Evolutionary conservation across 352 stramenopile species (phyloP).

Genomic region (Globisporangium apiculatum): DNA sequence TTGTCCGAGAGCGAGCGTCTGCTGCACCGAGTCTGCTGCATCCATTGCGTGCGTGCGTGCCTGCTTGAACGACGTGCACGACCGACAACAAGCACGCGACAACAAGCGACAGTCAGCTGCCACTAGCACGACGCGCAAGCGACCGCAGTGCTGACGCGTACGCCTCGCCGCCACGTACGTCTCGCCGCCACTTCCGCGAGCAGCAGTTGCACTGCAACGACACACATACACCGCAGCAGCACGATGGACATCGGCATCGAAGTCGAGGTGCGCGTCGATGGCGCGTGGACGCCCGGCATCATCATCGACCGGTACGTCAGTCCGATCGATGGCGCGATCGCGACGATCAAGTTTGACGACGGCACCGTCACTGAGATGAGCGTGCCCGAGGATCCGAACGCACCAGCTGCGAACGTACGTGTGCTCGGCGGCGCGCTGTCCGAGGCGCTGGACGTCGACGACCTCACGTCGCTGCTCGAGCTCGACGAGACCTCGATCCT

Average conservation of each 20-base stretch:
- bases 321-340: conserved; percentile 47
- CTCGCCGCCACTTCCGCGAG: background rate
- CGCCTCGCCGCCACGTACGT: background rate
- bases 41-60: too few species aligned
- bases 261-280: conserved; percentile 44
- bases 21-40: background rate
- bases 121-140: background rate
- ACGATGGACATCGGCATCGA: conserved; percentile 59
- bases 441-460: conserved; percentile 49
- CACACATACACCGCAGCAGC: conserved; percentile 1
- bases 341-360: conserved; percentile 64
- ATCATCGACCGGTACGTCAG: conserved; percentile 63
- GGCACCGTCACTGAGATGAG: conserved; percentile 36
- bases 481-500: conserved; percentile 67
- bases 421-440: conserved; percentile 8
- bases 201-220: background rate
- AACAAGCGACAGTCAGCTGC: too few species aligned
- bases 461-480: conserved; percentile 79
- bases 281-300: conserved; percentile 42
- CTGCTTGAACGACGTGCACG: too few species aligned
- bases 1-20: background rate
- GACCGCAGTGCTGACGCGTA: background rate
- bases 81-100: too few species aligned
- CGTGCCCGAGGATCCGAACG: conserved; percentile 30
- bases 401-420: conserved; percentile 21